Base-by-base conservation (phyloP, 2,329 filamentous ascomycete genomes). In the Fusarium nygamai region DNA sequence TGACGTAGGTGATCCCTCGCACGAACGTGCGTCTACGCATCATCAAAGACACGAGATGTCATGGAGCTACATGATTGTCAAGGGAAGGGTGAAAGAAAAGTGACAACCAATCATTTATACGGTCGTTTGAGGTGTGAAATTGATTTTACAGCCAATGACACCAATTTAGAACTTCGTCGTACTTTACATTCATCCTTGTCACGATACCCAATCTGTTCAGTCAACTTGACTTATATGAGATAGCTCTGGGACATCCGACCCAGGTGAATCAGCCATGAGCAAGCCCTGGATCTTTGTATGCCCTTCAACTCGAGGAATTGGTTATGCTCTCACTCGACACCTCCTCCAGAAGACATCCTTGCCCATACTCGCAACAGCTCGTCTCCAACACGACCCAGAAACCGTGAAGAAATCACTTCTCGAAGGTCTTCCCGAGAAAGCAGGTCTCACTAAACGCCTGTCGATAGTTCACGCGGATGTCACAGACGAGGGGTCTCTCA, bases 401-500 rank as follows among this genome's bases (percentile, higher is more conserved):
- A 77, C 69, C 13, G 78, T 84, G 20, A 86, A 85, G 38, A 71
- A 69, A 9, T 74, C 73, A 36, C 74, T 85, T 44, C 79, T 85
- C 24, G 57, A 76, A 8, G 78, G 76, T 63, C 80, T 84, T 67
- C 36, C 68, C 17, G 50, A 58, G 9, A 69, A 56, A n/a, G 66
- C 69, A 43, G 68, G 71, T 61, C 58, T 79, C 36, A 76, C 80
- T 11, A 74, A 78, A 19, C 82, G 86, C 5, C 82, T 88, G 17
- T 81, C 83, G 71, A 71, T 87, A 29, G 77, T 84, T 20, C 77
- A 72, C 22, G 77, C 84, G 48, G 86, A 88, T 80, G 86, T 88
- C 38, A 85, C 83, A 7, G 89, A 93, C 77, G 93, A 95, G 82
- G 70, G 83, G 34, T 89, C 89, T 41, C 88, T 96, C 44, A 77